A percentile compares a stretch with the other conserved stretches of the same genome.
These are phyloP conservation scores for Quercus mongolica DNA, from an alignment of 306 rosid genomes.

Conservation along the genomic window DNA sequence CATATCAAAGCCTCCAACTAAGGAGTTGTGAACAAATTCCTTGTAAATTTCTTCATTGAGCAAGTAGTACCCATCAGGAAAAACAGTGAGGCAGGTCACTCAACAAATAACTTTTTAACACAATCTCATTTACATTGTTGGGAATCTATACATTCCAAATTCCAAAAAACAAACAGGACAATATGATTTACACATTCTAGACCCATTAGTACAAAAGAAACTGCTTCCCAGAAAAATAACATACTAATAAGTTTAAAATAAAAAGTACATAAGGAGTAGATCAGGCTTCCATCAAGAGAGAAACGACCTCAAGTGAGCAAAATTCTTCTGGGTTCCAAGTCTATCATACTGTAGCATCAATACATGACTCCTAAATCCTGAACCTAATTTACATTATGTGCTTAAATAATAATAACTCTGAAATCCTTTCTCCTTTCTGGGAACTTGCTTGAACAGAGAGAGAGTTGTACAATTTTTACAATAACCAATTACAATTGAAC, in stretches of 20 bases:
- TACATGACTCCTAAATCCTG: neutral
- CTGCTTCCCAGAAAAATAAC: neutral
- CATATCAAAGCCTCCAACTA: neutral
- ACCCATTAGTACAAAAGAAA: constrained; percentile 8
- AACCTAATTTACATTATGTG: constrained; percentile 6
- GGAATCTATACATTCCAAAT: constrained; percentile 4
- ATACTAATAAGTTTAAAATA: neutral
- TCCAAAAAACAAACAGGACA: neutral
- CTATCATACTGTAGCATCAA: neutral
- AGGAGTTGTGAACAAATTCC: neutral
- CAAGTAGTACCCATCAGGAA: neutral
- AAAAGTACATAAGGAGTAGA: constrained; percentile 3
- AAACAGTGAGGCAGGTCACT: neutral
- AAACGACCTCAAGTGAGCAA: neutral
- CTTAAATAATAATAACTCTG: neutral
- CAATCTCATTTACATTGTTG: neutral
- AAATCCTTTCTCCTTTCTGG: constrained; percentile 4
- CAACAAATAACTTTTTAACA: neutral
- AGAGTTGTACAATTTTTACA: constrained; percentile 1
- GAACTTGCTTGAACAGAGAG: constrained; percentile 13
- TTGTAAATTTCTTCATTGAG: constrained; percentile 4
- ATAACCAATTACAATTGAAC: constrained; percentile 18
- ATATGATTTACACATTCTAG: neutral
- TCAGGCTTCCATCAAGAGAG: neutral
- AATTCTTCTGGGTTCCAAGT: neutral